Percentiles rank a stretch among this genome's conserved stretches.
Evolutionary conservation across 2,329 filamentous ascomycete species (phyloP).

Genomic region (Coniochaeta sp.): DNA sequence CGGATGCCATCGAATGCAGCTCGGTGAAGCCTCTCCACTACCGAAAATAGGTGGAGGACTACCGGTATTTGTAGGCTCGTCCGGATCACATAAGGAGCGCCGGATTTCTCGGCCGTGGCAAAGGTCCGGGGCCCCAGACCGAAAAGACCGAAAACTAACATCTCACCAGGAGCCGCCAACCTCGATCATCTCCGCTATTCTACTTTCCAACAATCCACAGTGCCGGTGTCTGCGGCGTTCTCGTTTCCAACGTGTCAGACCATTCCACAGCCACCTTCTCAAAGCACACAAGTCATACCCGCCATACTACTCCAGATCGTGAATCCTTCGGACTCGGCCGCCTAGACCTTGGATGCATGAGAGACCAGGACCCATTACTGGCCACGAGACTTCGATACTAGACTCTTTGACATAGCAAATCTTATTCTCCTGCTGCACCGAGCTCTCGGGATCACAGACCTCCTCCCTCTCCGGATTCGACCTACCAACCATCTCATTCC

Average conservation of each 20-base stretch:
- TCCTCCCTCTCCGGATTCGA: conserved; percentile 1
- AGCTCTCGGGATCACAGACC: background rate
- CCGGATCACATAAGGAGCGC: background rate
- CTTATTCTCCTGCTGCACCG: background rate
- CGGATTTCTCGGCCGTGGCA: background rate
- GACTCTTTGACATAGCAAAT: background rate
- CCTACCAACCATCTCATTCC: background rate
- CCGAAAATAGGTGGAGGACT: background rate
- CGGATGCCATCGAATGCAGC: background rate
- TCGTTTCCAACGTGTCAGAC: background rate
- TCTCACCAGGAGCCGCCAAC: background rate
- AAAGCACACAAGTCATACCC: background rate
- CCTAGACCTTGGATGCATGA: background rate
- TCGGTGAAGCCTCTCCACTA: background rate
- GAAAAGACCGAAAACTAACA: conserved; percentile 1
- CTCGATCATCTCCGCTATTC: background rate
- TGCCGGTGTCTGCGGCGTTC: background rate
- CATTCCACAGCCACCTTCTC: background rate
- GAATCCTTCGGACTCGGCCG: conserved; percentile 1
- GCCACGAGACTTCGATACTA: background rate
- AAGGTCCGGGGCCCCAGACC: background rate
- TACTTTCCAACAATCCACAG: background rate
- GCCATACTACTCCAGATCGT: background rate
- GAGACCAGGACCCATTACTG: background rate
- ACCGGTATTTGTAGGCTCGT: background rate